Base-by-base conservation (phyloP, 2,329 filamentous ascomycete genomes). In the Macrophomina phaseolina region DNA sequence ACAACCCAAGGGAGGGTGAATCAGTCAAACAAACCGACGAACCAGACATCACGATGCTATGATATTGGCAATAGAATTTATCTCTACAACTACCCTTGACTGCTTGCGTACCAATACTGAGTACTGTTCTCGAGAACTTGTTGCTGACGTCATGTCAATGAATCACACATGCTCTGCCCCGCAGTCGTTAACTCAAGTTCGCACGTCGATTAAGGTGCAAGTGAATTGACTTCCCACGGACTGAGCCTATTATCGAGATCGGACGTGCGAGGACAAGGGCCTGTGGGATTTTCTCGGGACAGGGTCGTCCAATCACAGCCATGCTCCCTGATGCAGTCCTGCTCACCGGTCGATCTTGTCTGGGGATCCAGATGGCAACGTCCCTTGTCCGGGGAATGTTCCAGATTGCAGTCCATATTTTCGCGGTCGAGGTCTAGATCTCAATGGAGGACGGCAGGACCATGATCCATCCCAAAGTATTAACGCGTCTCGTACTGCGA, bases 221-320 rank as follows among this genome's bases (percentile, higher is more conserved):
- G 52, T 38, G 34, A 28, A 38, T 11, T 55, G 18, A 16, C 32
- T 40, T 55, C 28, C 32, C 52, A 38, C 34, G 45, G 55, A 46
- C n/a, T 45, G 55, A 60, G 55, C 55, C 55, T 60, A 34, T 34
- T n/a, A 48, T 62, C 42, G 58, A 62, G 58, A 49, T 49, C 58
- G 58, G 45, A 28, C 45, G 16, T 49, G 58, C 42, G 45, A 36
- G 16, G 32, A 28, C 8, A n/a, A 5, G 23, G n/a, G 9, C 58
- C 32, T 36, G 38, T 62, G 11, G 58, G 6, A n/a, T n/a, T 62
- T 49, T 30, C 8, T 62, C 42, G 58, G 45, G 18, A 36, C 16
- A n/a, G 9, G 2, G n/a, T 32, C 16, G 9, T 18, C 45, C 42
- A 62, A 62, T 62, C 42, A 36, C 16, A 34, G 7, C 5, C 11